Base-by-base conservation (phyloP, 1,284 basidiomycete species). In the Coniferiporia sulphurascens region DNA sequence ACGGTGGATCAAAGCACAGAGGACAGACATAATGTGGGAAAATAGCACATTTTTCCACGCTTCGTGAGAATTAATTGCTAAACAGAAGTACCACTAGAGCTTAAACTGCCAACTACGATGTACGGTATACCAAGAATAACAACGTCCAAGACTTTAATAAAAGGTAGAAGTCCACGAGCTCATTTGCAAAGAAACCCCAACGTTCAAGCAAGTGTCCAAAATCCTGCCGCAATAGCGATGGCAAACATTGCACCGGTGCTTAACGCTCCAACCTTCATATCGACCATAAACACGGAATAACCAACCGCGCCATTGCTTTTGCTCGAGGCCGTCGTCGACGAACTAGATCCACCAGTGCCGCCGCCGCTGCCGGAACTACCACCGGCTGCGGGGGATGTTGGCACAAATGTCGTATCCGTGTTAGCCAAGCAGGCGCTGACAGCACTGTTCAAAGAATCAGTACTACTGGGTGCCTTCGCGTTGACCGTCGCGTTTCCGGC, bases 401-500 rank as follows among this genome's bases (percentile, higher is more conserved):
- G 89, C 4, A 84, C 83, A 70, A 86, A 89, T 0, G 86, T 86
- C 15, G 87, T 83, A 13, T 78, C 73, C 7, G 89, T 85, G 65
- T 81, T 84, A 12, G 86, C 71, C 41, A 94, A 71, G 71, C 93
- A 95, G 7, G 86, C 84, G 53, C 76, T 78, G 36, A 85, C 89
- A 38, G 83, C 90, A 41, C 80, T 73, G 61, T 79, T 78, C 17
- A 85, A 83, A 53, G 83, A 81, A 35, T 78, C 72, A 15, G 77
- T 76, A 38, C 75, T 72, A 19, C 84, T 74, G 3, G 87, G 79
- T 19, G 83, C 81, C 27, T 72, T 71, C n/a, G 72, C 34, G 68
- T 89, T 89, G 65, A 91, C 73, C 7, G 90, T 92, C 3, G 86
- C 94, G 70, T 97, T 96, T 15, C 93, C 93, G 52, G 71, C 72